Conservation (phyloP, 306 rosid species). For the Oemleria cerasiformis region DNA sequence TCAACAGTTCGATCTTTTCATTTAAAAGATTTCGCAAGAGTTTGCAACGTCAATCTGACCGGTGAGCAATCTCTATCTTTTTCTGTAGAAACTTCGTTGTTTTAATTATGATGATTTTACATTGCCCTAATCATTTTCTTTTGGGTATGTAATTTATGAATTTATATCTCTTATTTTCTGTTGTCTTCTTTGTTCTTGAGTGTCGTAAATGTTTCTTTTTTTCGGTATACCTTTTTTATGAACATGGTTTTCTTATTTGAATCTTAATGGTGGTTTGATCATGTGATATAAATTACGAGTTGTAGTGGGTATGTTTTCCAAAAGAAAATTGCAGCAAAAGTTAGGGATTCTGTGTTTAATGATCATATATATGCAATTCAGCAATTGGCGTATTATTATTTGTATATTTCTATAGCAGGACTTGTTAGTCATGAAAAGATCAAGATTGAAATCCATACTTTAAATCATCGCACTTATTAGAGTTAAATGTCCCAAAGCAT, state of each 20-base stretch:
- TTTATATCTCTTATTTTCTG: neutral
- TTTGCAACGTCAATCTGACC: neutral
- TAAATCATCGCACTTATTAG: neutral
- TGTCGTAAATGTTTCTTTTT: neutral
- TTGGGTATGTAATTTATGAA: neutral
- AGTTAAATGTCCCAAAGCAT: neutral
- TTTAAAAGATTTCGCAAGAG: neutral
- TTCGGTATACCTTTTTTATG: neutral
- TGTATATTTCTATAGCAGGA: neutral
- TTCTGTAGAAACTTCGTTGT: neutral
- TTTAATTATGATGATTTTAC: neutral
- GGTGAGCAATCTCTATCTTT: slow-evolving; percentile 3
- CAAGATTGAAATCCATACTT: neutral
- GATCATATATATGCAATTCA: neutral
- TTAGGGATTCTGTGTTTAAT: neutral
- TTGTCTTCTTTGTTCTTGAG: neutral
- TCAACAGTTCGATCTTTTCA: neutral
- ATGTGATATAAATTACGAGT: neutral
- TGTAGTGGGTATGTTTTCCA: too few species aligned
- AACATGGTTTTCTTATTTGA: neutral
- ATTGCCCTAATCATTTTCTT: neutral
- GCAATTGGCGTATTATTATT: neutral
- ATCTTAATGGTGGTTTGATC: neutral
- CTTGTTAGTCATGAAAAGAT: too few species aligned
- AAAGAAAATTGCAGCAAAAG: neutral